Percentiles rank a stretch among this genome's conserved stretches.
phyloP scores from a whole-genome alignment of 2,329 filamentous ascomycete species.

The Emmonsiellopsis sp. region DNA sequence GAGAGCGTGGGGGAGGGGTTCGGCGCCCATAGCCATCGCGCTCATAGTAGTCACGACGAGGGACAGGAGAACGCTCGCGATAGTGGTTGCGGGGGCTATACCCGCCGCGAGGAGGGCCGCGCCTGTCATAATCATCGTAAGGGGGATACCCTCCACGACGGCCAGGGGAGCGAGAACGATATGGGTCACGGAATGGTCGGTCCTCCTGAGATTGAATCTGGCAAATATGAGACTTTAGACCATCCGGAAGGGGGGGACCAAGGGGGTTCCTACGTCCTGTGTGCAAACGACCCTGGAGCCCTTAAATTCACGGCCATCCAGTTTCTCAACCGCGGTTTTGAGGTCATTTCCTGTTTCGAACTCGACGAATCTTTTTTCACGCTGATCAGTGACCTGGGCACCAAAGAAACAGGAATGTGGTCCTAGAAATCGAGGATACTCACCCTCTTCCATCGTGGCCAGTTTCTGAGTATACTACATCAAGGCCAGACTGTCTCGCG shows the following conservation, averaged over 20 bases:
- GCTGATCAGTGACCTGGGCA: not conserved
- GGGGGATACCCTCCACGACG: slow-evolving; percentile 59
- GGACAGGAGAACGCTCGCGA: slow-evolving; percentile 72
- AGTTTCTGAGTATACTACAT: slow-evolving; percentile 97
- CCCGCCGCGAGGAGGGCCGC: slow-evolving; percentile 65
- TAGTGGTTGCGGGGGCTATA: slow-evolving; percentile 82
- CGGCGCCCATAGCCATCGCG: slow-evolving; percentile 68
- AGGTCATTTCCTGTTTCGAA: slow-evolving; percentile 90
- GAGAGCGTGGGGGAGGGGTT: slow-evolving; percentile 57
- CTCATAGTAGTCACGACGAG: slow-evolving; percentile 76
- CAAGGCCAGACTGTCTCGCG: slow-evolving; percentile 88
- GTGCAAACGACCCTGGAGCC: slow-evolving; percentile 75
- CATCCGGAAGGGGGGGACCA: slow-evolving; percentile 1
- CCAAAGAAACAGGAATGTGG: not conserved
- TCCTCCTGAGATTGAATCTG: slow-evolving; percentile 64
- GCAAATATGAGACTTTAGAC: slow-evolving; percentile 18
- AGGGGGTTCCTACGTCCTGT: slow-evolving; percentile 60
- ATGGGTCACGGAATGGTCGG: slow-evolving; percentile 57
- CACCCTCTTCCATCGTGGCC: slow-evolving; percentile 85
- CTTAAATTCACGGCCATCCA: slow-evolving; percentile 89
- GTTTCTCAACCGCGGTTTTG: slow-evolving; percentile 85
- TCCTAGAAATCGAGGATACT: slow-evolving; percentile 27
- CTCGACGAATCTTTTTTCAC: slow-evolving; percentile 70
- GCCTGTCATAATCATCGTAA: slow-evolving; percentile 72
- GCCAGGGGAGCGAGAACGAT: slow-evolving; percentile 70